phyloP scores from a whole-genome alignment of 495 filamentous ascomycete species.

The Schizothecium vesticola region DNA sequence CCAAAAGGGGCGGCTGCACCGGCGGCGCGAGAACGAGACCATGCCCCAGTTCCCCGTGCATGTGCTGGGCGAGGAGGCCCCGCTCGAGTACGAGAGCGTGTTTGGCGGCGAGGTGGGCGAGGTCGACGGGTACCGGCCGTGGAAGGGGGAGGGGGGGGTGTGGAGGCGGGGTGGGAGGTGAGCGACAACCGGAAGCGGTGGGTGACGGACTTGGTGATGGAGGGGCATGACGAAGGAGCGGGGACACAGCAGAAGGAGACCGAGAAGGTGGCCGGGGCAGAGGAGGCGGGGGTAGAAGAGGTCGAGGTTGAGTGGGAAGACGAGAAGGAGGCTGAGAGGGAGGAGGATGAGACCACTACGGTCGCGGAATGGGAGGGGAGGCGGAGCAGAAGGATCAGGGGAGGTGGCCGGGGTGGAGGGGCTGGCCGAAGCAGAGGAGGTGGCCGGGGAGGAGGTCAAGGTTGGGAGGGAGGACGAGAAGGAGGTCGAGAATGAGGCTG shows the following conservation, averaged over 20 bases:
- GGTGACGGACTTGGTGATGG: neutral
- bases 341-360: too few species aligned
- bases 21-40: neutral
- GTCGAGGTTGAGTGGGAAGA: neutral
- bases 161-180: neutral
- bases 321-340: neutral
- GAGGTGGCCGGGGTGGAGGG: too few species aligned
- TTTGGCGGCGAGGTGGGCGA: slow-evolving; percentile 16
- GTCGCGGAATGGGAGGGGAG: too few species aligned
- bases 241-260: too few species aligned
- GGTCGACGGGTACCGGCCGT: neutral
- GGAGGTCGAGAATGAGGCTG: too few species aligned
- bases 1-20: slow-evolving; percentile 10
- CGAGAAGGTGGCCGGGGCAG: neutral
- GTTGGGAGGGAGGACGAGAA: neutral
- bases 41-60: slow-evolving; percentile 25
- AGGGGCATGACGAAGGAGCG: neutral
- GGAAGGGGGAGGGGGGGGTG: neutral
- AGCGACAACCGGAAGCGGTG: neutral
- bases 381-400: too few species aligned
- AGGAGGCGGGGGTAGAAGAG: neutral
- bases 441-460: too few species aligned
- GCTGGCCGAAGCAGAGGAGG: too few species aligned
- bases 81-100: slow-evolving; percentile 24
- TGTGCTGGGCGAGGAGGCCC: slow-evolving; percentile 24